phyloP scores from a whole-genome alignment of 1,284 basidiomycete species.

The Pseudozyma tsukubaensis region DNA sequence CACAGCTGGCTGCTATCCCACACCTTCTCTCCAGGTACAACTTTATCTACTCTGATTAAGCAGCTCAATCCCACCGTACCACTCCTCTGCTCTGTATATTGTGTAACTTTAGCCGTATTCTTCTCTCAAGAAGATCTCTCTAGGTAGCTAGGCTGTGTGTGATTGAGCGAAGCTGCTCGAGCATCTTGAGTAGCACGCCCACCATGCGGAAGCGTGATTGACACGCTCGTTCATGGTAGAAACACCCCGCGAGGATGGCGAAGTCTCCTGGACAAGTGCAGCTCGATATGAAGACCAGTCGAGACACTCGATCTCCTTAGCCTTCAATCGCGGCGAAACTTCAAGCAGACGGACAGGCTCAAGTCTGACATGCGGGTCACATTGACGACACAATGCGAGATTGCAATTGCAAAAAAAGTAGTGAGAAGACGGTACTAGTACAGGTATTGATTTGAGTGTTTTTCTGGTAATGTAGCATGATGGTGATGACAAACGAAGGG shows the following conservation, averaged over 20 bases:
- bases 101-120: constrained; percentile 23
- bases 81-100: neutral
- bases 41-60: constrained; percentile 67
- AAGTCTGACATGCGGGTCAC: constrained; percentile 6
- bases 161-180: too few species aligned
- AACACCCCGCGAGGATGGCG: too few species aligned
- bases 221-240: too few species aligned
- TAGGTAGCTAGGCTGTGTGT: too few species aligned
- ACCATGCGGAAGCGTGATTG: too few species aligned
- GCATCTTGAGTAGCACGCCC: too few species aligned
- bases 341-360: neutral
- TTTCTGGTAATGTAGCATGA: constrained; percentile 37
- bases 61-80: neutral
- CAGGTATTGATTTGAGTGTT: constrained; percentile 21
- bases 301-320: too few species aligned
- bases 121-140: neutral
- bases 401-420: constrained; percentile 22
- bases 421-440: constrained; percentile 33
- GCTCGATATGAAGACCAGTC: too few species aligned
- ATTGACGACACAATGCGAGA: constrained; percentile 16
- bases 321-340: too few species aligned
- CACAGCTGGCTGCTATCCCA: constrained; percentile 92
- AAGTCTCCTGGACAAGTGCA: too few species aligned
- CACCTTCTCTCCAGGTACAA: constrained; percentile 86
- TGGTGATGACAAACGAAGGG: constrained; percentile 12